Evolutionary conservation across 768 basidiomycete species (phyloP).

Genomic region (Amanita rimosa): DNA sequence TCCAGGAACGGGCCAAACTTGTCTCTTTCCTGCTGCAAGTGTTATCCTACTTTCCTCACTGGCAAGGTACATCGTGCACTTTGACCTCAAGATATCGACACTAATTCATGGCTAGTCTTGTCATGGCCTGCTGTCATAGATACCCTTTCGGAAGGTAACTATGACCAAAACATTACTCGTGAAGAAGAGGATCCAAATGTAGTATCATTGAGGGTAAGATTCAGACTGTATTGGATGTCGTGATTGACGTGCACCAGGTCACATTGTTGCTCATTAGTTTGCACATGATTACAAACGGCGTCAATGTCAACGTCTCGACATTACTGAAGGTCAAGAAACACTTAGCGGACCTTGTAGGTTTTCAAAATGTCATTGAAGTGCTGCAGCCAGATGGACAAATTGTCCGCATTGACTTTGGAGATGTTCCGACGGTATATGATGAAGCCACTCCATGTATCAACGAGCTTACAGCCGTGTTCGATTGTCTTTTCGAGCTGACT

Average conservation of each 20-base stretch:
- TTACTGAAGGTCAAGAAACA: constrained; percentile 54
- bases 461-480: constrained; percentile 46
- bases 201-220: constrained; percentile 31
- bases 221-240: background rate
- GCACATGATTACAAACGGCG: constrained; percentile 57
- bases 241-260: constrained; percentile 23
- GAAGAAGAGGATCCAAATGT: constrained; percentile 39
- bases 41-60: constrained; percentile 53
- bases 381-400: constrained; percentile 35
- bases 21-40: constrained; percentile 57
- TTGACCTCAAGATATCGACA: background rate
- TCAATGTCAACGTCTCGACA: constrained; percentile 36
- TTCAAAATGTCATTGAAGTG: constrained; percentile 33
- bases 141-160: constrained; percentile 44
- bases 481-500: constrained; percentile 41
- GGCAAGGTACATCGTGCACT: constrained; percentile 42
- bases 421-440: constrained; percentile 29
- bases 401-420: constrained; percentile 44
- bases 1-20: constrained; percentile 45
- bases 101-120: constrained; percentile 31
- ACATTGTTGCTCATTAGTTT: constrained; percentile 47
- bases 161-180: constrained; percentile 21
- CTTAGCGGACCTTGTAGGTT: constrained; percentile 41
- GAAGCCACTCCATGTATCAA: constrained; percentile 43
- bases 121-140: constrained; percentile 56